Conservation (phyloP, 106 monocot species). For the Dioscorea dumetorum region DNA sequence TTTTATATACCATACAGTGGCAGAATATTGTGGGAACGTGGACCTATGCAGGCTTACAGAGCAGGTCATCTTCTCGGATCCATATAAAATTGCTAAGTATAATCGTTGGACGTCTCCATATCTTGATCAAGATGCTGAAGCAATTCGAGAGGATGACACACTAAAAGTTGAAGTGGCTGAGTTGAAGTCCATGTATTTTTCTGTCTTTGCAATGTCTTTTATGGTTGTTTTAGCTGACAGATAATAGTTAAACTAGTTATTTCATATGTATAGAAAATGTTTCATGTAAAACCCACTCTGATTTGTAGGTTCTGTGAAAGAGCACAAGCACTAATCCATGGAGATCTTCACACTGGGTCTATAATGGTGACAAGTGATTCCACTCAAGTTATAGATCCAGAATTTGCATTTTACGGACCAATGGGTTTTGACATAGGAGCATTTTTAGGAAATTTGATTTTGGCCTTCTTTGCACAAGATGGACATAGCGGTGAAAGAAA, state of each 20-base stretch:
- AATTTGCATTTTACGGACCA: constrained; percentile 96
- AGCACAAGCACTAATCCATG: constrained; percentile 94
- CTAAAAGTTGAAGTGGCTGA: constrained; percentile 81
- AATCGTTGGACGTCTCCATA: constrained; percentile 89
- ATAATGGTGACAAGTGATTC: constrained; percentile 92
- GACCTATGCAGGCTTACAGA: constrained; percentile 95
- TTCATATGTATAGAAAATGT: no score
- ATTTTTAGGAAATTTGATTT: constrained; percentile 85
- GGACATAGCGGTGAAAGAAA: constrained; percentile 55
- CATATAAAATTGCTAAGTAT: constrained; percentile 49
- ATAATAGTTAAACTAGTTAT: no score
- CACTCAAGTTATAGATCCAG: constrained; percentile 95
- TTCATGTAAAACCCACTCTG: no score
- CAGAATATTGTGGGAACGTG: constrained; percentile 89
- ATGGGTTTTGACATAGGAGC: constrained; percentile 99
- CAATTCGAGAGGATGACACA: constrained; percentile 55
- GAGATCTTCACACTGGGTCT: constrained; percentile 96
- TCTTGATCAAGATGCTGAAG: constrained; percentile 78
- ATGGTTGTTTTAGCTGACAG: no score
- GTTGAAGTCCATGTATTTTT: constrained; percentile 80
- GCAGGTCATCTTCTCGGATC: constrained; percentile 95
- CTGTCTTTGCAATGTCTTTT: neutral
- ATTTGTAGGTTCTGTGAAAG: constrained; percentile 92
- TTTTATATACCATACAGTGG: constrained; percentile 38
- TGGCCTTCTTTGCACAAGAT: constrained; percentile 94